Percentiles rank a stretch among this genome's conserved stretches.
Conservation (phyloP, 176 grass and related monocot genomes). For the Typha latifolia region DNA sequence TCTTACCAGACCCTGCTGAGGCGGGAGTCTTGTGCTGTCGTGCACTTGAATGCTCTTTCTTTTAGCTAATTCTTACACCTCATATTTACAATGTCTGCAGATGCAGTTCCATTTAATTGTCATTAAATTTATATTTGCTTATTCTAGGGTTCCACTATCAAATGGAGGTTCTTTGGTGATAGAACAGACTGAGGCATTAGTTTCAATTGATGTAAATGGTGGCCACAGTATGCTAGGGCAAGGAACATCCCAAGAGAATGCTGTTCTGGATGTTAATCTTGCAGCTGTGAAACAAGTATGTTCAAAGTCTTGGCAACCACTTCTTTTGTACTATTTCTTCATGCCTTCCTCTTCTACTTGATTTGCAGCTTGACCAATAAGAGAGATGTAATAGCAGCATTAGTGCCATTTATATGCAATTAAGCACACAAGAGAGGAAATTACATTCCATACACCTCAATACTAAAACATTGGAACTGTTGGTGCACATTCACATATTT, state of each 20-base stretch:
- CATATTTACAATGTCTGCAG: neutral
- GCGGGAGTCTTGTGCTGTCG: too few species aligned
- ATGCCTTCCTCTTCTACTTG: too few species aligned
- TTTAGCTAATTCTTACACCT: neutral
- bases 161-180: constrained; percentile 93
- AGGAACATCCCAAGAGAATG: constrained; percentile 72
- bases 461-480: too few species aligned
- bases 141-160: constrained; percentile 55
- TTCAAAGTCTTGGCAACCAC: constrained; percentile 10
- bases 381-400: too few species aligned
- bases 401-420: too few species aligned
- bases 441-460: too few species aligned
- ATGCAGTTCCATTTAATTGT: constrained; percentile 2
- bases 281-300: constrained; percentile 96
- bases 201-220: constrained; percentile 96
- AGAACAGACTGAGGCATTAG: constrained; percentile 93
- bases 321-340: too few species aligned
- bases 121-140: constrained; percentile 20
- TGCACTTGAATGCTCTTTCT: neutral
- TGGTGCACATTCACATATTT: too few species aligned
- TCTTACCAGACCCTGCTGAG: too few species aligned
- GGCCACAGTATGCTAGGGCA: constrained; percentile 75
- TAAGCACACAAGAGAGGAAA: too few species aligned
- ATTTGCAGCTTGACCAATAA: too few species aligned
- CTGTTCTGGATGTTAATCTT: constrained; percentile 80